Percentiles rank a stretch among this genome's conserved stretches.
These are phyloP conservation scores for Solanum piurae DNA, from an alignment of 257 asterid genomes.

Conservation along the genomic window DNA sequence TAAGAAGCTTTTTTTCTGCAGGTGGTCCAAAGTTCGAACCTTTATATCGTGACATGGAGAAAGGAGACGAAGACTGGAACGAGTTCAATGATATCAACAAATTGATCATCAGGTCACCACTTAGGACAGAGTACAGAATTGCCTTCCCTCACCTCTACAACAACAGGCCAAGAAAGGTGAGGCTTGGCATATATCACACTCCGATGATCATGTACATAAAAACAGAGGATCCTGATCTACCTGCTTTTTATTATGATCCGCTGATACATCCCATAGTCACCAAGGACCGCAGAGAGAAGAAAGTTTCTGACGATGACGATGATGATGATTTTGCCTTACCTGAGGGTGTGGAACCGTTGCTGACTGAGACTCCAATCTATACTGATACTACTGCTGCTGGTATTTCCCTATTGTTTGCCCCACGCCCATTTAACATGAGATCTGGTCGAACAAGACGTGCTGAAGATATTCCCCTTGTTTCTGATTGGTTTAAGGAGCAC, in stretches of 20 bases:
- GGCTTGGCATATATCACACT: slow-evolving; percentile 80
- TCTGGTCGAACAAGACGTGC: slow-evolving; percentile 99
- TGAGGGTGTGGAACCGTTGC: slow-evolving; percentile 80
- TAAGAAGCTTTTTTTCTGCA: slow-evolving; percentile 14
- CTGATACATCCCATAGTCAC: slow-evolving; percentile 87
- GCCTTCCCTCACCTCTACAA: slow-evolving; percentile 96
- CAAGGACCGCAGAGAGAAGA: slow-evolving; percentile 75
- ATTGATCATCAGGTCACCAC: slow-evolving; percentile 92
- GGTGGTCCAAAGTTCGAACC: slow-evolving; percentile 99
- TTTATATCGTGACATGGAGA: slow-evolving; percentile 97
- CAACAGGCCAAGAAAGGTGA: slow-evolving; percentile 92
- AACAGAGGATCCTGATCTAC: slow-evolving; percentile 98
- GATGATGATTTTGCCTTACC: slow-evolving; percentile 84
- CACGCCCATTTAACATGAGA: slow-evolving; percentile 96
- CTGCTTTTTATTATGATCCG: slow-evolving; percentile 95
- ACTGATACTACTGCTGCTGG: slow-evolving; percentile 99
- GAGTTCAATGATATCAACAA: slow-evolving; percentile 96
- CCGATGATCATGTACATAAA: slow-evolving; percentile 98
- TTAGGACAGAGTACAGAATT: slow-evolving; percentile 94
- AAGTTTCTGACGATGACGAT: slow-evolving; percentile 61
- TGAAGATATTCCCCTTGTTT: slow-evolving; percentile 96
- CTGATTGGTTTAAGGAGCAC: slow-evolving; percentile 99
- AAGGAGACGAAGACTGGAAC: slow-evolving; percentile 99
- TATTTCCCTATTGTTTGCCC: slow-evolving; percentile 87
- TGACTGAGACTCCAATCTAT: slow-evolving; percentile 52